phyloP scores from a whole-genome alignment of 2,329 filamentous ascomycete genomes.

The Geosmithia morbida region DNA sequence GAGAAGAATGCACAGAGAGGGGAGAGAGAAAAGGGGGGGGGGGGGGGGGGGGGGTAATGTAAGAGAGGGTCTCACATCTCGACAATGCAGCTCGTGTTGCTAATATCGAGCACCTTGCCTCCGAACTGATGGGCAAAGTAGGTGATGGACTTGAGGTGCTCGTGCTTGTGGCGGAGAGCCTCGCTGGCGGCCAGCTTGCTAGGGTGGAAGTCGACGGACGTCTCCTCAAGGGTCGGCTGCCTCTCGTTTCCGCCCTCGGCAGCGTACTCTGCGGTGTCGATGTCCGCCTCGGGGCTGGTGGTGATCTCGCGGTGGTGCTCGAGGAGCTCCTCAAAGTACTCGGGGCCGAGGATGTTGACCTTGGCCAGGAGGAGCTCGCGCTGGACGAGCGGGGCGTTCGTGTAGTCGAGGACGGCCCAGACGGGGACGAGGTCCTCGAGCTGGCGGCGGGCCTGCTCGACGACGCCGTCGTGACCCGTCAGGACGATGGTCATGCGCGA shows the following conservation, averaged over 20 bases:
- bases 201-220: conserved; percentile 68
- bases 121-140: conserved; percentile 96
- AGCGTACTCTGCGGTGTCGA: conserved; percentile 22
- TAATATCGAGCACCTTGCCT: conserved; percentile 94
- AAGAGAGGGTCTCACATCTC: conserved; percentile 58
- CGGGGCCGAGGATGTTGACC: conserved; percentile 88
- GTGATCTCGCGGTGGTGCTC: conserved; percentile 88
- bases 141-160: conserved; percentile 92
- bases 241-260: no score
- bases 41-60: no score
- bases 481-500: conserved; percentile 98
- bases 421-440: conserved; percentile 94
- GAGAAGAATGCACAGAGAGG: no score
- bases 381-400: conserved; percentile 81
- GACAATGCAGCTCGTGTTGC: conserved; percentile 96
- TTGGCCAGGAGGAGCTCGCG: conserved; percentile 91
- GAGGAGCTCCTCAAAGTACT: conserved; percentile 96
- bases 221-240: conserved; percentile 30
- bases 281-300: conserved; percentile 19
- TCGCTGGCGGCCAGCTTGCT: conserved; percentile 74
- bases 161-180: conserved; percentile 89
- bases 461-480: conserved; percentile 88
- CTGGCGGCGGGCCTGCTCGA: conserved; percentile 91
- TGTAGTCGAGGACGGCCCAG: conserved; percentile 97
- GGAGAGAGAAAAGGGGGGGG: background rate